Evolutionary conservation across 2,329 filamentous ascomycete genomes (phyloP), one percentile per base, ranked within the genome.

Genomic region (Cucurbitaria berberidis): DNA sequence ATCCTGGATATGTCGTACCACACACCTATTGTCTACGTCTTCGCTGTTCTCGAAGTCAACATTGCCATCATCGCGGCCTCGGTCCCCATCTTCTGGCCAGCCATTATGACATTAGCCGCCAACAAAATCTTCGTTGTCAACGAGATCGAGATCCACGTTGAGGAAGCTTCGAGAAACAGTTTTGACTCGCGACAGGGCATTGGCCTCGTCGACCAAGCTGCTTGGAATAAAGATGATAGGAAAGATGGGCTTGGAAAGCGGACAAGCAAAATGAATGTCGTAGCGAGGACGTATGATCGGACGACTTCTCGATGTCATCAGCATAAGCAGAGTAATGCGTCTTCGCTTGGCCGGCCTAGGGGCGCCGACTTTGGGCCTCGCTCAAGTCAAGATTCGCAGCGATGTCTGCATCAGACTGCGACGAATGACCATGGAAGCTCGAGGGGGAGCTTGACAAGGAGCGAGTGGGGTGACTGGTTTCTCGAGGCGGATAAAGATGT

Each of bases 121-220:
- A 72, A 72, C 59, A 72, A 69, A 29, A 76, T 75, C 55, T 70
- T 74, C 35, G 72, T 75, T 52, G 69, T 74, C 55, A 74, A 74
- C 44, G 73, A 76, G 49, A 67, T 76, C 55, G 67, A 70, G 39
- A 63, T 76, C 43, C 72, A 62, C 39, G 67, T 70, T 18, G 67
- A 72, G 38, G 43, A 58, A n/a, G 53, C 51, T 5, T 47, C 57
- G 1, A 57, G 63, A 34, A 48, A 49, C 5, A 67, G 60, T 48
- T 54, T 64, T 32, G 38, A 48, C 7, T 53, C 59, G 9, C 45
- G 18, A 13, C 44, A 22, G 1, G 60, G 57, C 45, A 68, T 67
- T 30, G 58, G 55, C 11, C 59, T 70, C 6, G 55, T 45, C 2
- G 58, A 62, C 1, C 51, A 58, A 13, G 52, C 48, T 9, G 42